A percentile compares a stretch with the other conserved stretches of the same genome.
Evolutionary conservation across 2,329 filamentous ascomycete species (phyloP).

Genomic region (Drechmeria coniospora): DNA sequence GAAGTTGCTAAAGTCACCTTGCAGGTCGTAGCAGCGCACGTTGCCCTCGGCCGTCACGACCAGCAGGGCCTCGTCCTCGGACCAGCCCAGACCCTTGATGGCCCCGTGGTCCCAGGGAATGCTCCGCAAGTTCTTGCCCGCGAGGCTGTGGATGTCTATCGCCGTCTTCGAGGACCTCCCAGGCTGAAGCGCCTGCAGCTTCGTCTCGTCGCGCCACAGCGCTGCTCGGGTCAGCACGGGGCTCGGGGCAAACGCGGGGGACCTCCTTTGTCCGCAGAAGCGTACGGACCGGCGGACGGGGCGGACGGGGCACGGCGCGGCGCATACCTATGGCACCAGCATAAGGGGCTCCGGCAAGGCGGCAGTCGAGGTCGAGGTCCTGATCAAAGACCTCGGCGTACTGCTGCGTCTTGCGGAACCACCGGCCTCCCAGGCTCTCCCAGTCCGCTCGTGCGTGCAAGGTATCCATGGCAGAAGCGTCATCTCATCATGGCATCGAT

Average conservation of each 20-base stretch:
- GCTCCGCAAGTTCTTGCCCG: constrained; percentile 72
- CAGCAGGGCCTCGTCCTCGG: constrained; percentile 81
- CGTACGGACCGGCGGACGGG: too few species aligned
- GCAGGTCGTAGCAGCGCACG: constrained; percentile 82
- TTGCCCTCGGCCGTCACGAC: constrained; percentile 81
- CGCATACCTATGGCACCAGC: constrained; percentile 80
- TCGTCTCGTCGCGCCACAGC: constrained; percentile 75
- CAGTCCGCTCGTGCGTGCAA: constrained; percentile 69
- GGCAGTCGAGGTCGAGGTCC: constrained; percentile 85
- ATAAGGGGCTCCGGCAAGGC: constrained; percentile 82
- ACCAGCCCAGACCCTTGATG: constrained; percentile 87
- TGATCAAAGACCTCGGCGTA: constrained; percentile 89
- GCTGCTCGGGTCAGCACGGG: too few species aligned
- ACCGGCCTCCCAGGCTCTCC: constrained; percentile 84
- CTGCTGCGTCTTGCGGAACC: constrained; percentile 87
- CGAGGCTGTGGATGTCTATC: constrained; percentile 89
- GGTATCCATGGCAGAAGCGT: constrained; percentile 31
- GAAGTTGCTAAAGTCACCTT: constrained; percentile 90
- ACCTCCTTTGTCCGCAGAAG: too few species aligned
- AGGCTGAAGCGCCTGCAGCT: constrained; percentile 64
- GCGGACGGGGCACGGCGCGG: too few species aligned
- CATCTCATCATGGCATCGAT: constrained; percentile 15
- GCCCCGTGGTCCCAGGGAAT: constrained; percentile 85
- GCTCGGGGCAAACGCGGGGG: too few species aligned
- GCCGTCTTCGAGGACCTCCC: constrained; percentile 58